These are phyloP conservation scores for Cyclotella cryptica DNA, from an alignment of 108 stramenopile species.

Conservation along the genomic window DNA sequence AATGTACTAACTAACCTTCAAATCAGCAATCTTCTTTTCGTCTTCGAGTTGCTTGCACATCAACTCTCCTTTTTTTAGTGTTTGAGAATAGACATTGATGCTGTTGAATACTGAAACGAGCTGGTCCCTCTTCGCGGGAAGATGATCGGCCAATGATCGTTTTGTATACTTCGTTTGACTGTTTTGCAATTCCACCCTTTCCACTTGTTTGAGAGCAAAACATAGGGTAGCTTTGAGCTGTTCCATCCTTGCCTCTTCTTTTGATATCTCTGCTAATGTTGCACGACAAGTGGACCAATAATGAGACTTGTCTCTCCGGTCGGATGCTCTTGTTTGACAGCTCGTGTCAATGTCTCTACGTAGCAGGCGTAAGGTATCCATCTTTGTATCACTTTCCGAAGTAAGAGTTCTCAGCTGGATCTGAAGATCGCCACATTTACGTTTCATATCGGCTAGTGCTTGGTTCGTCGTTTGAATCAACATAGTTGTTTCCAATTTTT, in stretches of 20 bases:
- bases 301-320: slow-evolving; percentile 14
- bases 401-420: background rate
- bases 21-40: background rate
- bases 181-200: slow-evolving; percentile 1
- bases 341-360: slow-evolving; percentile 7
- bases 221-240: slow-evolving; percentile 21
- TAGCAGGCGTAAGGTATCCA: background rate
- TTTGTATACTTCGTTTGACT: background rate
- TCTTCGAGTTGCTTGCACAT: slow-evolving; percentile 7
- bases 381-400: slow-evolving; percentile 16
- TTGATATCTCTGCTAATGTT: slow-evolving; percentile 4
- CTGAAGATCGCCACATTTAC: slow-evolving; percentile 1
- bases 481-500: slow-evolving; percentile 16
- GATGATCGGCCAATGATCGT: slow-evolving; percentile 4
- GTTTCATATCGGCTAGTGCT: background rate
- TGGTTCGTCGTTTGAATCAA: background rate
- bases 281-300: slow-evolving; percentile 9
- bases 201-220: background rate
- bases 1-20: slow-evolving; percentile 11
- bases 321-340: slow-evolving; percentile 11
- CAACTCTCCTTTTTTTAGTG: slow-evolving; percentile 11
- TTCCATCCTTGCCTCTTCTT: slow-evolving; percentile 14
- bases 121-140: slow-evolving; percentile 13
- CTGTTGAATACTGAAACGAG: slow-evolving; percentile 1
- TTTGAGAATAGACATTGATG: background rate